Evolutionary conservation across 108 stramenopile species (phyloP).

Genomic region (Schizochytrium sp.): DNA sequence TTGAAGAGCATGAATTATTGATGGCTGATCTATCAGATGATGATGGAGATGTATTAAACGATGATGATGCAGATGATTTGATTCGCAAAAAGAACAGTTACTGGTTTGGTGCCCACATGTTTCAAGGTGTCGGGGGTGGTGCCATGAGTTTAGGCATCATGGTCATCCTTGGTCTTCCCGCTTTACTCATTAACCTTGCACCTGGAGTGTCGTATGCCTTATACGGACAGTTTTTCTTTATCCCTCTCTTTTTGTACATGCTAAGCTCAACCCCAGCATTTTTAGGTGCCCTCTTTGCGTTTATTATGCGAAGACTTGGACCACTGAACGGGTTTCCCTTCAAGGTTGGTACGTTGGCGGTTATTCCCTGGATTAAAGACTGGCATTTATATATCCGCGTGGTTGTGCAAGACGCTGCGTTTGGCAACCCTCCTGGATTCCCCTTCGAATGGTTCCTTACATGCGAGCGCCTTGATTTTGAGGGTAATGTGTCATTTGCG

Average conservation of each 20-base stretch:
- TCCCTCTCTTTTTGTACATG: background rate
- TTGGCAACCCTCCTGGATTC: conserved; percentile 57
- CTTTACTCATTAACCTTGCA: background rate
- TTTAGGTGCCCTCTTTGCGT: conserved; percentile 31
- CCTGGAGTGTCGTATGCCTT: conserved; percentile 47
- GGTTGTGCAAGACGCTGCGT: conserved; percentile 44
- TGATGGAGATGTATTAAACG: background rate
- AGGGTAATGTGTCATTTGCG: background rate
- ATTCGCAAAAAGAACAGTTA: background rate
- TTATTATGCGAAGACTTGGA: conserved; percentile 9
- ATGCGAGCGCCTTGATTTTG: conserved; percentile 7
- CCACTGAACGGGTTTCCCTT: conserved; percentile 46
- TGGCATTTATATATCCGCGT: conserved; percentile 26
- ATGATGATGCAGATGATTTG: background rate
- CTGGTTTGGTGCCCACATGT: background rate
- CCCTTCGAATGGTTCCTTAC: conserved; percentile 44
- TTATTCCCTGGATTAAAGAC: conserved; percentile 51
- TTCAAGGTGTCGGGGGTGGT: conserved; percentile 48
- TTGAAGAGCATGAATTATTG: conserved; percentile 38
- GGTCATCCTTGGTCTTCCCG: background rate
- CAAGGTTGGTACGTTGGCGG: conserved; percentile 25
- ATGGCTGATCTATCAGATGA: background rate
- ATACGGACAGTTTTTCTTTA: background rate
- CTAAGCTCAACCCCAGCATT: background rate
- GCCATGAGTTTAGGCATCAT: conserved; percentile 22